Evolutionary conservation across 148 eudicot genomes (phyloP), one percentile per base, ranked within the genome.

Genomic region (Agrostemma githago): DNA sequence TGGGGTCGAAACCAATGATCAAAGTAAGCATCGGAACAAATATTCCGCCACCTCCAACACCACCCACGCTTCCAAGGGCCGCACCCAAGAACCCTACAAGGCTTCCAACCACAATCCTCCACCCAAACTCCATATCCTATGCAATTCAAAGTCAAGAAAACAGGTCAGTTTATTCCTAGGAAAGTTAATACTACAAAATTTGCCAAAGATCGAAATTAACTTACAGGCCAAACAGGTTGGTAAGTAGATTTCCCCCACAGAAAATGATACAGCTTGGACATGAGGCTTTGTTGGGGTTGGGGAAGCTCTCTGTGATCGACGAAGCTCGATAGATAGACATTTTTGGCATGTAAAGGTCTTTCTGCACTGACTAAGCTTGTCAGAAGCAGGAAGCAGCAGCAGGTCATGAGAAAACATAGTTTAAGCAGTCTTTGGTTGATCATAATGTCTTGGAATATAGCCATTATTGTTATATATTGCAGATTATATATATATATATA

Each of bases 1-100:
- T 88, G 43, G 91, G 80, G 66, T 88, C 91, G 21, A 88, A 88
- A 41, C 88, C 91, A 76, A 88, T 84, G 63, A 85, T 80, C 77
- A 88, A 81, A 74, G 85, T 74, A 26, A 85, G 87, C 89, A 88
- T 84, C 48, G 91, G 90, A 54, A 88, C 88, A 53, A 88, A 88
- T 37, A 88, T 84, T 48, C 91, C 91, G 8, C 91, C 88, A 0
- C 88, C 89, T 39, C 91, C 91, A 21, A 85, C 88, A 6, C 91
- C 91, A 71, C 88, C 89, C 42, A 85, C 86, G 34, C 91, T 88
- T 59, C 88, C 88, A 34, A 88, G 74, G 6, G 91, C 88, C 3
- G 91, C 91, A 40, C 91, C 91, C 51, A 83, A 73, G 82, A 88
- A 88, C 26, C 85, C 91, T n/a, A 88, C 72, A 0, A 80, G n/a